Evolutionary conservation across 768 basidiomycete genomes (phyloP), one percentile per base, ranked within the genome.

Genomic region (Clathrus columnatus): DNA sequence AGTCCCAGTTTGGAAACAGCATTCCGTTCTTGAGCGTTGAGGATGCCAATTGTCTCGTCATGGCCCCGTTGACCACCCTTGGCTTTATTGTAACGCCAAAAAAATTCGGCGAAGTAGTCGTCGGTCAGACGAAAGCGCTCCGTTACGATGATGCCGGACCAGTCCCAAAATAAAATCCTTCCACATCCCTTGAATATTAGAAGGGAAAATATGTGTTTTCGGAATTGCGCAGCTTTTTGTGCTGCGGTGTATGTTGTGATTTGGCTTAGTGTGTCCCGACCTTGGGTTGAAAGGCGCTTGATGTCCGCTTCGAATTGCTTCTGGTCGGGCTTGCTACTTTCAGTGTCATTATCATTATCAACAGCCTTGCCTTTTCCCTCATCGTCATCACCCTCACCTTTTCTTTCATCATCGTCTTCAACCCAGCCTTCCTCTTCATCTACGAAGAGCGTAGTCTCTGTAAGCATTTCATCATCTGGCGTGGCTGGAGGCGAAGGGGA

Each of bases 111-210:
- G 1, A 74, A 58, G 1, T 55, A n/a, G 14, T 5, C 14, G 10
- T 56, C 28, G 7, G 61, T 59, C 26, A 64, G 63, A 47, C 65
- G 54, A 61, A 73, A 69, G 0, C 44, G 20, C 23, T 56, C 51
- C 0, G 70, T 60, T 5, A 70, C 68, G 16, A 72, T 59, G 0
- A 58, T 61, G 5, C 69, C 72, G 1, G 68, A 57, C 2, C 71
- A 64, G 50, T 73, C 72, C 58, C 64, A 62, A 4, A 65, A 62
- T 17, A 73, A 59, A 30, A 73, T 53, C 1, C 70, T 66, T 5
- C 59, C 68, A 24, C 47, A 50, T 0, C 56, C 54, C 27, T 64
- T 62, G 16, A 43, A 60, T n/a, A 73, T 56, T 27, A 59, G 61
- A 36, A 71, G 27, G 0, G 66, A 60, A 60, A 70, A 72, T 5